Base-by-base conservation (phyloP, 2,329 filamentous ascomycete species). In the Davidsoniella virescens region DNA sequence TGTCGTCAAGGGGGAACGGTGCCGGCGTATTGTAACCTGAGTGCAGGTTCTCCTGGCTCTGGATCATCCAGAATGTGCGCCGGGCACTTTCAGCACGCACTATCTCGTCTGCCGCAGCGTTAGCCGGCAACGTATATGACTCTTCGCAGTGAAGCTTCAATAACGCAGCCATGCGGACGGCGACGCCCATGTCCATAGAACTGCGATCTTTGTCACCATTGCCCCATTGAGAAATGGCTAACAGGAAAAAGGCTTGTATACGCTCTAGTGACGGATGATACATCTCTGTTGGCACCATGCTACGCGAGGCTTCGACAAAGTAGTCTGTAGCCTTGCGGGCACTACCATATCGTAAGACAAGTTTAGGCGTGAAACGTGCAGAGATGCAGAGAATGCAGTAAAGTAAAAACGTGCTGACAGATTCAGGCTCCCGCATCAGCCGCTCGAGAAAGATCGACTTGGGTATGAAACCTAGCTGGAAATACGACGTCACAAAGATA, bases 31-130 rank as follows among this genome's bases (percentile, higher is more conserved):
- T 61, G 51, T 60, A 60, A 5, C 62, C 61, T 2, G 64, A 63
- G 54, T 65, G 61, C 0, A 66, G 57, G 52, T 65, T 65, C 52
- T 64, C 63, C 39, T 62, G 60, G 46, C 58, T 63, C 49, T 64
- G 57, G 5, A 65, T 57, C 58, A 66, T 61, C 64, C 64, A 66
- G 54, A 64, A 65, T 0, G 61, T 64, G 8, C 64, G 56, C 5
- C 64, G 55, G 1, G 63, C 64, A 23, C 58, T 59, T 47, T 65
- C 63, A 16, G 59, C 56, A 4, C 58, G 52, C 5, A 65, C 59
- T 14, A 64, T 52, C n/a, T 61, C 55, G 5, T 64, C 60, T 5
- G 57, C 53, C 0, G 58, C 53, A 4, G 59, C 58, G 18, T 54
- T 52, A 0, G 53, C 45, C 1, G 57, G 55, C 0, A 65, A 54